A percentile compares a stretch with the other conserved stretches of the same genome.
phyloP scores from a whole-genome alignment of 768 basidiomycete species.

The Tylopilus vinaceipallidus region DNA sequence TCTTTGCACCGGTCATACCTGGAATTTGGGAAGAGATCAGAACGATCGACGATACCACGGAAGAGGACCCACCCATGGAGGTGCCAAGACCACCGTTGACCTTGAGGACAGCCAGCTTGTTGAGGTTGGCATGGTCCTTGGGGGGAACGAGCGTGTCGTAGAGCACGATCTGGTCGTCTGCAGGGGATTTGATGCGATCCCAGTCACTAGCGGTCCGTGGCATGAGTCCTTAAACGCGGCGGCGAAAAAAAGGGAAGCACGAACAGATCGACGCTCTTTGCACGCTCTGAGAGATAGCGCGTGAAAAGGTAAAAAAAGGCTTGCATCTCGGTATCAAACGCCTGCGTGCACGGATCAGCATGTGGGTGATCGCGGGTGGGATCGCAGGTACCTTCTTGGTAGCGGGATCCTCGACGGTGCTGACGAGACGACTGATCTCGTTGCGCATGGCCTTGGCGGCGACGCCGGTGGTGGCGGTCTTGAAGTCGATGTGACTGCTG shows the following conservation, averaged over 20 bases:
- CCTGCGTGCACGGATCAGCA: constrained; percentile 37
- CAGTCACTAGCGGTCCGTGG: constrained; percentile 28
- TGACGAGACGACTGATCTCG: constrained; percentile 92
- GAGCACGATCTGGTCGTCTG: constrained; percentile 58
- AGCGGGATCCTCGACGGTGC: constrained; percentile 72
- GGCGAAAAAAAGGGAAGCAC: constrained; percentile 30
- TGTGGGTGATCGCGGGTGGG: constrained; percentile 1
- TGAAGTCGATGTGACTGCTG: constrained; percentile 88
- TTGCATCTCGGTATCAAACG: constrained; percentile 81
- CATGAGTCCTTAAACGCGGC: not conserved
- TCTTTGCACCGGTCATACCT: constrained; percentile 65
- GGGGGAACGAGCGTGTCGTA: constrained; percentile 52
- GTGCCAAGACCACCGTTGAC: constrained; percentile 76
- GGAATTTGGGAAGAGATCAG: not conserved
- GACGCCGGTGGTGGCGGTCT: constrained; percentile 94
- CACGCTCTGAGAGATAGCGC: constrained; percentile 71
- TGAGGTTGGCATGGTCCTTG: constrained; percentile 47
- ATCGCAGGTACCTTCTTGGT: constrained; percentile 69
- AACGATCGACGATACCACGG: not conserved
- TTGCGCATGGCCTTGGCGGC: constrained; percentile 97
- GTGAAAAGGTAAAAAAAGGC: constrained; percentile 82
- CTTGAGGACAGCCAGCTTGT: constrained; percentile 75
- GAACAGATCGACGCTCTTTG: constrained; percentile 67
- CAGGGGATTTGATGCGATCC: constrained; percentile 59
- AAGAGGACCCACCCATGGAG: constrained; percentile 46